A percentile compares a stretch with the other conserved stretches of the same genome.
Conservation (phyloP, 495 filamentous ascomycete genomes). For the Chaetomium tenue region DNA sequence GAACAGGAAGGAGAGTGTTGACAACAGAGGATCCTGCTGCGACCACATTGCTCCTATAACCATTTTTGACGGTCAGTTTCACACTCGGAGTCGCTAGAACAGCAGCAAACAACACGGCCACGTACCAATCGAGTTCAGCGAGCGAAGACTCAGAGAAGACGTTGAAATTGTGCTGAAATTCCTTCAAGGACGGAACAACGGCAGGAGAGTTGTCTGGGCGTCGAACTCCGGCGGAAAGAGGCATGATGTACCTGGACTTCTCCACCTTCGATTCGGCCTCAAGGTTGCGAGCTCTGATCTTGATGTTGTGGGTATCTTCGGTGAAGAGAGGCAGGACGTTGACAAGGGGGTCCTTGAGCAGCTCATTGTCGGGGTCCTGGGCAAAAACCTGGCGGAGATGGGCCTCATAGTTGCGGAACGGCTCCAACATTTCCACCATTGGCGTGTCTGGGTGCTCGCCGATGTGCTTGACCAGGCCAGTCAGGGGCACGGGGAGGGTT, state of each 20-base stretch:
- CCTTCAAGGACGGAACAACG: conserved; percentile 59
- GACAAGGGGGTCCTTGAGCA: conserved; percentile 57
- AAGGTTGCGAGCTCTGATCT: conserved; percentile 62
- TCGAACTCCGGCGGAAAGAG: conserved; percentile 58
- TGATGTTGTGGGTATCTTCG: conserved; percentile 53
- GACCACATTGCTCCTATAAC: conserved; percentile 57
- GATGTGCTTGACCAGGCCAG: conserved; percentile 48
- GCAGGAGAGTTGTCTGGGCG: conserved; percentile 60
- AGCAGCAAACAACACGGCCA: background rate
- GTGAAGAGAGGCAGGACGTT: conserved; percentile 72
- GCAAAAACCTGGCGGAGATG: conserved; percentile 68
- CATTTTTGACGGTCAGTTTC: background rate
- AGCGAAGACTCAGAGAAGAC: conserved; percentile 70
- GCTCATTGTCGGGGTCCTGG: conserved; percentile 60
- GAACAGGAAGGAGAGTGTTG: conserved; percentile 70
- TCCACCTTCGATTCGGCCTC: conserved; percentile 57
- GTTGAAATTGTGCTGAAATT: conserved; percentile 73
- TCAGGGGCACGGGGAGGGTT: conserved; percentile 43
- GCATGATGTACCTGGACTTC: conserved; percentile 68
- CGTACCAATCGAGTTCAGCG: conserved; percentile 64
- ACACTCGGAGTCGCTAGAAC: background rate
- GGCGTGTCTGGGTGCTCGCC: conserved; percentile 51
- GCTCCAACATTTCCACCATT: conserved; percentile 58
- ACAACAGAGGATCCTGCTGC: conserved; percentile 74
- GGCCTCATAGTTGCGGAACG: conserved; percentile 67